These are phyloP conservation scores for Grosmannia serpens DNA, from an alignment of 2,329 filamentous ascomycete genomes.

Conservation along the genomic window DNA sequence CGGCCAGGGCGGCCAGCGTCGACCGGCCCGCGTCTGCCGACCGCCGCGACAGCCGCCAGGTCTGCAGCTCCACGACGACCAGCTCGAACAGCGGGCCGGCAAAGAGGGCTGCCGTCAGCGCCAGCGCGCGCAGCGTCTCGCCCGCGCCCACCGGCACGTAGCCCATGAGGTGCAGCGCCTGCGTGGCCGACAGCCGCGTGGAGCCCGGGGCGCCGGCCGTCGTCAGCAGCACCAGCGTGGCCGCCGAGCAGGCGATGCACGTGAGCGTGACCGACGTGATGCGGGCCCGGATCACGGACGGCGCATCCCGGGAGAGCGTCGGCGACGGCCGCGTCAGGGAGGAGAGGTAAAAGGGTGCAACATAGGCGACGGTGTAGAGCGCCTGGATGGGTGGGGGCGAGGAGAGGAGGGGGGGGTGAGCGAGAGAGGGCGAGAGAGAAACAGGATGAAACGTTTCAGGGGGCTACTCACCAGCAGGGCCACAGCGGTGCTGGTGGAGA, in stretches of 20 bases:
- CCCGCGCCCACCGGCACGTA: slow-evolving; percentile 63
- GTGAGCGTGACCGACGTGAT: slow-evolving; percentile 70
- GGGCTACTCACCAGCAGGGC: slow-evolving; percentile 22
- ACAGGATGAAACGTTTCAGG: no score
- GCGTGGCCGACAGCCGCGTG: slow-evolving; percentile 12
- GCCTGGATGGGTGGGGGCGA: slow-evolving; percentile 34
- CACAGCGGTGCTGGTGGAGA: slow-evolving; percentile 26
- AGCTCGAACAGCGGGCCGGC: slow-evolving; percentile 72
- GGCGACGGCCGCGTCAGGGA: slow-evolving; percentile 67
- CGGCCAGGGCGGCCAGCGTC: slow-evolving; percentile 26
- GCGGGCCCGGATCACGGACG: slow-evolving; percentile 77
- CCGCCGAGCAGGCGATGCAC: slow-evolving; percentile 54
- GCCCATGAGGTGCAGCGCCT: slow-evolving; percentile 60
- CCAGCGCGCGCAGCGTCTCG: slow-evolving; percentile 53
- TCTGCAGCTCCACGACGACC: slow-evolving; percentile 57
- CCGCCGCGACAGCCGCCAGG: slow-evolving; percentile 55
- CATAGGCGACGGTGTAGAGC: slow-evolving; percentile 77
- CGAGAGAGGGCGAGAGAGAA: background rate
- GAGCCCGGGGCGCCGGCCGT: slow-evolving; percentile 35
- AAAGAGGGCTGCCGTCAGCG: slow-evolving; percentile 70
- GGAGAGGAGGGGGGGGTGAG: background rate
- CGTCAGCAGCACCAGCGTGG: slow-evolving; percentile 56
- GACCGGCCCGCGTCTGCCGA: background rate
- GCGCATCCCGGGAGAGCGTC: slow-evolving; percentile 72
- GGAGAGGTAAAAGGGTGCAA: slow-evolving; percentile 82